These are phyloP conservation scores for Aspergillus awamori DNA, from an alignment of 2,329 filamentous ascomycete species.

Conservation along the genomic window DNA sequence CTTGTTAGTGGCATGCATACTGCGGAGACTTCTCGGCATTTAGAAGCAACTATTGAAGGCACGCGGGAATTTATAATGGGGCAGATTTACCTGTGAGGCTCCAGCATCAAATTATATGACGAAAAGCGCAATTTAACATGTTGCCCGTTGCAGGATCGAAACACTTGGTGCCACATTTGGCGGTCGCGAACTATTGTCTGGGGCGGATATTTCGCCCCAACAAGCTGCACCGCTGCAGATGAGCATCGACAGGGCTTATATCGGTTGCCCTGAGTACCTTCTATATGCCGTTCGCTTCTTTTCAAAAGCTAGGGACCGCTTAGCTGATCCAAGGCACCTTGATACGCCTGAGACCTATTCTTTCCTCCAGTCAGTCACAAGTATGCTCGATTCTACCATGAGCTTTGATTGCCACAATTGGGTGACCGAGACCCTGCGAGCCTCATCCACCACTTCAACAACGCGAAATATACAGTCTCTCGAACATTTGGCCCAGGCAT, in stretches of 20 bases:
- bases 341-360: neutral
- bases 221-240: neutral
- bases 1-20: neutral
- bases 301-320: slow-evolving; percentile 12
- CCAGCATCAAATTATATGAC: neutral
- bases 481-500: slow-evolving; percentile 12
- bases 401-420: slow-evolving; percentile 7
- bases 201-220: neutral
- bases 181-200: neutral
- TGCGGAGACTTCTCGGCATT: neutral
- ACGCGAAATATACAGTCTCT: neutral
- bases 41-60: slow-evolving; percentile 3
- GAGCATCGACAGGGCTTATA: slow-evolving; percentile 12
- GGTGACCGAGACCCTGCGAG: neutral
- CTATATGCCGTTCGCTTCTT: slow-evolving; percentile 16
- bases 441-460: neutral
- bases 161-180: neutral
- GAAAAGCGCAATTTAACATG: too few relatives aligned
- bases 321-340: neutral
- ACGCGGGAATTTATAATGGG: neutral
- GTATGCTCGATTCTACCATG: slow-evolving; percentile 3
- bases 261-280: slow-evolving; percentile 18
- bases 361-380: neutral
- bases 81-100: slow-evolving; percentile 9
- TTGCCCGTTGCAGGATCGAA: neutral